Base-by-base conservation (phyloP, 1,284 basidiomycete genomes). In the Phellinidium pouzarii region DNA sequence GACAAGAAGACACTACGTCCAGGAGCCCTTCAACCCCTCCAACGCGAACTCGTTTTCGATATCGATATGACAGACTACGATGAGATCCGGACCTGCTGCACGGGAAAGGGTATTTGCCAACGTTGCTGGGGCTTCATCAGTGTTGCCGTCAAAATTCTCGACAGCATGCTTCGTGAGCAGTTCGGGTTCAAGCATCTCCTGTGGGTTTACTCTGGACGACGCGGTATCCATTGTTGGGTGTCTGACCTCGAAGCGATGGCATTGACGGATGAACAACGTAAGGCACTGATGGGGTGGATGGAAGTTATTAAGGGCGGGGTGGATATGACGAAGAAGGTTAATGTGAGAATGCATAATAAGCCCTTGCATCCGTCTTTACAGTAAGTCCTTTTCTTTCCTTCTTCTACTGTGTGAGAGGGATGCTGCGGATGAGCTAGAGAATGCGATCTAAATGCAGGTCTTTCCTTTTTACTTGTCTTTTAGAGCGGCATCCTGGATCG, bases 41-140 rank as follows among this genome's bases (percentile, higher is more conserved):
- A 83, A 55, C 87, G 96, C 58, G 95, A 99, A 68, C 84, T 99
- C 27, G 96, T 99, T 1, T 97, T 99, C 65, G 96, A 99, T 82
- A 97, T 99, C 66, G 95, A 99, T 70, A 97, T 99, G 94, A 96
- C 95, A 14, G 95, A 99, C 71, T 99, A 99, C 71, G 96, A 99
- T 68, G 78, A 87, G 54, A 83, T 99, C 62, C 85, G 96, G 48
- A 97, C 92, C 0, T 99, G 96, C 70, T 99, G 96, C 69, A 84
- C 84, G 2, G 91, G 85, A 52, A 92, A 94, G 52, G 85, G 79
- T 55, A 97, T 99, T 68, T 99, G 95, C 73, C 79, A 77, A 59
- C 80, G 87, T 38, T 99, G 96, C 71, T 99, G 96, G 95, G 80
- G 77, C 1, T 98, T 94, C 71, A 97, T 99, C 62, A 80, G 90